A percentile compares a stretch with the other conserved stretches of the same genome.
Evolutionary conservation across 306 rosid genomes (phyloP).

Genomic region (Argentina anserina): DNA sequence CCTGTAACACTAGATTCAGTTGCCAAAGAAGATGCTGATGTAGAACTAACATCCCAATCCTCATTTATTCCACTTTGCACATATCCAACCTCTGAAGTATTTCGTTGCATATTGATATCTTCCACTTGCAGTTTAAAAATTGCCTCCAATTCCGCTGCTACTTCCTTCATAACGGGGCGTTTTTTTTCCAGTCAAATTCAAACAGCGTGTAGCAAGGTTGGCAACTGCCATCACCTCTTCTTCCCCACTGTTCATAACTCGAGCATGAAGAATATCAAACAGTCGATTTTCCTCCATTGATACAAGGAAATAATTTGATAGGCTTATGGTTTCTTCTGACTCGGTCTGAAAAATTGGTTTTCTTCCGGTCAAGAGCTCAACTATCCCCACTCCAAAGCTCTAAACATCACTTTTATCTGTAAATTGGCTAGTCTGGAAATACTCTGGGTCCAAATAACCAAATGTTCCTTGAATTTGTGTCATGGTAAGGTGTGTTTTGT

Average conservation of each 20-base stretch:
- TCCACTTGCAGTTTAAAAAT: background rate
- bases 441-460: slow-evolving; percentile 9
- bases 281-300: slow-evolving; percentile 10
- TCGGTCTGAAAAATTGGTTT: background rate
- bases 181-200: slow-evolving; percentile 4
- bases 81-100: slow-evolving; percentile 10
- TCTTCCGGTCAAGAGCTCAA: slow-evolving; percentile 1
- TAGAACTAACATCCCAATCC: background rate
- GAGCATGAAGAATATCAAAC: slow-evolving; percentile 3
- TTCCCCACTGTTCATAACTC: background rate
- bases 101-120: background rate
- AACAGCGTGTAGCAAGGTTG: background rate
- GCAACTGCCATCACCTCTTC: slow-evolving; percentile 12
- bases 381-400: slow-evolving; percentile 6
- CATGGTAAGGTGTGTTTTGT: slow-evolving; percentile 7
- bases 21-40: background rate
- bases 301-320: background rate
- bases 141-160: background rate
- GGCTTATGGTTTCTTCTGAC: background rate
- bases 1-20: background rate
- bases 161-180: slow-evolving; percentile 17
- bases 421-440: slow-evolving; percentile 4
- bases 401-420: slow-evolving; percentile 10
- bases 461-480: slow-evolving; percentile 3
- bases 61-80: background rate